Evolutionary conservation across 805 yeast species (phyloP).

Genomic region (Wickerhamiella cacticola): DNA sequence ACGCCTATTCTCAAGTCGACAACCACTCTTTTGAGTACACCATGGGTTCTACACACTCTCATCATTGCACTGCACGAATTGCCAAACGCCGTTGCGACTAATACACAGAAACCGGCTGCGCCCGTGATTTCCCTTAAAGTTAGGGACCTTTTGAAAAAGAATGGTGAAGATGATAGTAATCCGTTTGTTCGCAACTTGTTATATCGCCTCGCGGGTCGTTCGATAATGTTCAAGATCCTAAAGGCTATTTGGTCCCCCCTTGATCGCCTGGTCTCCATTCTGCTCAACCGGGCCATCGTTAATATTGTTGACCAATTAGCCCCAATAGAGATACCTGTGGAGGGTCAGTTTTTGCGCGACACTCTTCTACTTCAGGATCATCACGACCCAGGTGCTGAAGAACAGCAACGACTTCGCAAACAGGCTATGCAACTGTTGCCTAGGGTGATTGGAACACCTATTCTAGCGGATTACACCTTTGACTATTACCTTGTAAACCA

Average conservation of each 20-base stretch:
- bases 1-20: slow-evolving; percentile 3
- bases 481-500: slow-evolving; percentile 8
- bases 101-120: background rate
- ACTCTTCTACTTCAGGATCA: slow-evolving; percentile 1
- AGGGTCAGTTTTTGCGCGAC: background rate
- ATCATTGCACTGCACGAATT: background rate
- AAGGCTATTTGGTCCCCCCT: background rate
- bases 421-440: slow-evolving; percentile 2
- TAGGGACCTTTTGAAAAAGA: background rate
- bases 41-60: slow-evolving; percentile 6
- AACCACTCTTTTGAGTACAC: background rate
- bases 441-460: background rate
- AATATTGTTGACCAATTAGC: background rate
- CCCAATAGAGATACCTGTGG: background rate
- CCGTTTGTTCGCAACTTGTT: slow-evolving; percentile 9
- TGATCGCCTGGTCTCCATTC: background rate
- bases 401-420: slow-evolving; percentile 2
- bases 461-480: slow-evolving; percentile 1
- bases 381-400: slow-evolving; percentile 3
- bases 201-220: slow-evolving; percentile 7
- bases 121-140: background rate
- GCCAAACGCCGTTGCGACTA: background rate
- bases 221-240: background rate
- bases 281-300: background rate
- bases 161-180: background rate